Conservation (phyloP, 495 filamentous ascomycete genomes). For the Tuber magnatum region DNA sequence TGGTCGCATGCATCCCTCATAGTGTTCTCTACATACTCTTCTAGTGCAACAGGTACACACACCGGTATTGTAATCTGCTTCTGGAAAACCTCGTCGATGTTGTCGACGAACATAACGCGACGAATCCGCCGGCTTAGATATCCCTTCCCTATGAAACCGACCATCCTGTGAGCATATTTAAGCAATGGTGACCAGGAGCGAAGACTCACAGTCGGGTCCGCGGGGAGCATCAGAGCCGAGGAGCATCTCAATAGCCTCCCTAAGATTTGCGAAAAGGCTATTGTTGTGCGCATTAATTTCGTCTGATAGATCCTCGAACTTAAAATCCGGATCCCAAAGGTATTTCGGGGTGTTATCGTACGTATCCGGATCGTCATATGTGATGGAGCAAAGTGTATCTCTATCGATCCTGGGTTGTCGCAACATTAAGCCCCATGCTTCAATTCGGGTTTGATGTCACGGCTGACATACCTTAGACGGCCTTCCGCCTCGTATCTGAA, state of each 20-base stretch:
- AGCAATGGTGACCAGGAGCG: not conserved
- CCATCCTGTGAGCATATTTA: not conserved
- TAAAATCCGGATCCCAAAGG: conserved; percentile 32
- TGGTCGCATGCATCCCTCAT: not conserved
- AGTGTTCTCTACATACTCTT: conserved; percentile 22
- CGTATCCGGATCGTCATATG: conserved; percentile 15
- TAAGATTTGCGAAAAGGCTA: conserved; percentile 23
- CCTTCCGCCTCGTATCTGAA: conserved; percentile 38
- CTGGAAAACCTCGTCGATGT: conserved; percentile 26
- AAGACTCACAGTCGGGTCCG: conserved; percentile 1
- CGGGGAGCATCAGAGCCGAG: conserved; percentile 9
- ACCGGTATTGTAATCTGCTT: conserved; percentile 42
- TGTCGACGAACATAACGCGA: conserved; percentile 24
- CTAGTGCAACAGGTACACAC: conserved; percentile 32
- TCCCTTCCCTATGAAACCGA: conserved; percentile 5
- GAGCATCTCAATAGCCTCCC: conserved; percentile 22
- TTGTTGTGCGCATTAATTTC: conserved; percentile 26
- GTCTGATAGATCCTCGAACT: not conserved
- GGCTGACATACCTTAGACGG: not conserved
- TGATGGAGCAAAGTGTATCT: not conserved
- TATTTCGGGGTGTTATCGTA: conserved; percentile 42
- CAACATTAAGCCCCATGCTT: not conserved
- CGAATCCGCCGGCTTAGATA: conserved; percentile 39
- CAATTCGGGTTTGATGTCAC: not conserved
- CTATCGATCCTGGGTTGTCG: not conserved